Conservation (phyloP, 1,139 yeast species). For the Trichomonascaceae sp. region DNA sequence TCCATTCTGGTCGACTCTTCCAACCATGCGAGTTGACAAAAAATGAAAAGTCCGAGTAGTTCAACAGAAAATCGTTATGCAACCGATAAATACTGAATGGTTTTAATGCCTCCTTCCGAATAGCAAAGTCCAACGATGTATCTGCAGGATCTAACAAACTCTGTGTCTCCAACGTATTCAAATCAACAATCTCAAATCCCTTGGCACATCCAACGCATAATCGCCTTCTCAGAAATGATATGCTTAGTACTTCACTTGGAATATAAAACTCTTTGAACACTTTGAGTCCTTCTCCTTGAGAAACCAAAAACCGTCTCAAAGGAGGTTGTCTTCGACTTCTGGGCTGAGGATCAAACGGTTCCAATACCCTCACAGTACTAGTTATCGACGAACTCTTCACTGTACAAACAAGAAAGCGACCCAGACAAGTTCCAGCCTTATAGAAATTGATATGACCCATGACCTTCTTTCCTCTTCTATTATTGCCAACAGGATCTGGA, state of each 20-base stretch:
- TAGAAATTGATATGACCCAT: constrained; percentile 83
- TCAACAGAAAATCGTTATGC: constrained; percentile 78
- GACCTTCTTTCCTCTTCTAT: constrained; percentile 70
- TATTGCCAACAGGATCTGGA: constrained; percentile 56
- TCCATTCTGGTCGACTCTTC: constrained; percentile 93
- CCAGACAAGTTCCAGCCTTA: constrained; percentile 88
- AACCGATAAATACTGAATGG: constrained; percentile 90
- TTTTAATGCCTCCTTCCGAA: constrained; percentile 72
- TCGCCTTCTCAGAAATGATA: constrained; percentile 81
- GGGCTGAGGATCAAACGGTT: constrained; percentile 59
- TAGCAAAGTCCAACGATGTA: constrained; percentile 93
- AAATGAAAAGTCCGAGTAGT: constrained; percentile 89
- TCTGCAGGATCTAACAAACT: constrained; percentile 90
- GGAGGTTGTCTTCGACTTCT: constrained; percentile 37
- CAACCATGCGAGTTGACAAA: constrained; percentile 93
- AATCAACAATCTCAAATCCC: constrained; percentile 86
- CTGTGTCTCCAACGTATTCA: constrained; percentile 72
- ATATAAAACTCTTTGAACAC: constrained; percentile 73
- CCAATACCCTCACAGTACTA: constrained; percentile 78
- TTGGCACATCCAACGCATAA: constrained; percentile 93
- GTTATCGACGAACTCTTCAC: constrained; percentile 69
- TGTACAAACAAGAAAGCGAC: constrained; percentile 81
- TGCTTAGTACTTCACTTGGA: constrained; percentile 84
- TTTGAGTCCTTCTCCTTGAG: constrained; percentile 48
- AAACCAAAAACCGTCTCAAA: constrained; percentile 45